These are phyloP conservation scores for Sugiyamaella neomexicana DNA, from an alignment of 1,139 yeast species.

Conservation along the genomic window DNA sequence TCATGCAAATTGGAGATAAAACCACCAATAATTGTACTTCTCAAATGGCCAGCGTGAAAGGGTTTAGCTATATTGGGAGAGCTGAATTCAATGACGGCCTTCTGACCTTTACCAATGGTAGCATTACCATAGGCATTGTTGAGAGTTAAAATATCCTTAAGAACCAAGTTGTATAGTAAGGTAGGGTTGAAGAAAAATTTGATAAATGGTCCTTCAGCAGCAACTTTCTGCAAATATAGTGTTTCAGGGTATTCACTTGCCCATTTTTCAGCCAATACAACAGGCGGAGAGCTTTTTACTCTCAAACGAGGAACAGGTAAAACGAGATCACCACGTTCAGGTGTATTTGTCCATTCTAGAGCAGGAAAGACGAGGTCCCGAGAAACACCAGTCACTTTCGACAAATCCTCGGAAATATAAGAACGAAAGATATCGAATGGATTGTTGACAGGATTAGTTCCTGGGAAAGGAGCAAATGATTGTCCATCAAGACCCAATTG, in stretches of 20 bases:
- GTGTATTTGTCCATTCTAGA: slow-evolving; percentile 78
- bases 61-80: slow-evolving; percentile 99
- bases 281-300: slow-evolving; percentile 81
- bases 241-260: slow-evolving; percentile 55
- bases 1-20: slow-evolving; percentile 88
- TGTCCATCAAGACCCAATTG: slow-evolving; percentile 36
- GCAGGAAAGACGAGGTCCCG: slow-evolving; percentile 73
- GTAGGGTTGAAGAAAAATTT: slow-evolving; percentile 80
- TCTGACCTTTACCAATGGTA: slow-evolving; percentile 74
- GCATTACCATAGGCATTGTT: slow-evolving; percentile 66
- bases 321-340: slow-evolving; percentile 87
- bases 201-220: slow-evolving; percentile 85
- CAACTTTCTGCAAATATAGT: slow-evolving; percentile 65
- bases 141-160: slow-evolving; percentile 69
- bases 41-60: slow-evolving; percentile 98
- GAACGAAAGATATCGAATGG: slow-evolving; percentile 84
- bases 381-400: slow-evolving; percentile 71
- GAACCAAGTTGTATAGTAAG: slow-evolving; percentile 64
- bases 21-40: slow-evolving; percentile 99
- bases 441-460: slow-evolving; percentile 69
- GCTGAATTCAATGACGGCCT: slow-evolving; percentile 80
- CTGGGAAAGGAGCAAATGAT: slow-evolving; percentile 38
- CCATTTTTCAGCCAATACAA: slow-evolving; percentile 83
- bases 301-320: slow-evolving; percentile 93
- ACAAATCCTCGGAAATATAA: slow-evolving; percentile 78